phyloP scores from a whole-genome alignment of 805 yeast genomes.

The Myxozyma monticola region DNA sequence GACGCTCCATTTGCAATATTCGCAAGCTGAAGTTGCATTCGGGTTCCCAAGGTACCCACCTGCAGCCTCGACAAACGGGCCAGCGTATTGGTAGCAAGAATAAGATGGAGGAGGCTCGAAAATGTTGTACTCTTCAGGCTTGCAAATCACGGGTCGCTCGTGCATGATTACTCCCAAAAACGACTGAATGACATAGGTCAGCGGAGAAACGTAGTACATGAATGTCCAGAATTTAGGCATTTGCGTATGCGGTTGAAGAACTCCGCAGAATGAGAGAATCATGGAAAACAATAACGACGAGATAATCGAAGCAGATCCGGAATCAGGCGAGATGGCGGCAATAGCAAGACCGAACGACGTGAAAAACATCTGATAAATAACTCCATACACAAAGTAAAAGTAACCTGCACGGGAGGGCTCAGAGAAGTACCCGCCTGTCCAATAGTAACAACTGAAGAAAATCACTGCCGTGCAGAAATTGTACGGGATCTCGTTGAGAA shows the following conservation, averaged over 20 bases:
- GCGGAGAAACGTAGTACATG: conserved; percentile 72
- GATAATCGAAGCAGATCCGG: conserved; percentile 65
- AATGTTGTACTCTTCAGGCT: conserved; percentile 48
- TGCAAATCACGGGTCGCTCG: conserved; percentile 53
- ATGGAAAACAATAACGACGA: conserved; percentile 57
- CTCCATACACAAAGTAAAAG: conserved; percentile 51
- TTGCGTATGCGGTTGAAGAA: conserved; percentile 53
- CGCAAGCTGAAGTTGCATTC: conserved; percentile 34
- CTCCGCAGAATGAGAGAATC: conserved; percentile 67
- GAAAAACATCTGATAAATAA: conserved; percentile 53
- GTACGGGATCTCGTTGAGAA: conserved; percentile 62
- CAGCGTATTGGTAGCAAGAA: conserved; percentile 63
- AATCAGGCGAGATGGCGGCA: conserved; percentile 61
- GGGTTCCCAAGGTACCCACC: conserved; percentile 34
- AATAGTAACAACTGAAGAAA: conserved; percentile 55
- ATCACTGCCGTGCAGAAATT: conserved; percentile 51
- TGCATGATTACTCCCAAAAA: conserved; percentile 53
- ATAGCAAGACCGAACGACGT: conserved; percentile 56
- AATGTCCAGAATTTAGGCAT: conserved; percentile 86
- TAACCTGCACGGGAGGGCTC: conserved; percentile 46
- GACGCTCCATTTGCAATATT: conserved; percentile 25
- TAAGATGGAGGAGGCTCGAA: conserved; percentile 50
- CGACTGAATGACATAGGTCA: conserved; percentile 66
- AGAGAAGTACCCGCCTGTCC: conserved; percentile 47
- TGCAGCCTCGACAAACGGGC: conserved; percentile 43